These are phyloP conservation scores for Epichloe elymi DNA, from an alignment of 2,329 filamentous ascomycete species.

Conservation along the genomic window DNA sequence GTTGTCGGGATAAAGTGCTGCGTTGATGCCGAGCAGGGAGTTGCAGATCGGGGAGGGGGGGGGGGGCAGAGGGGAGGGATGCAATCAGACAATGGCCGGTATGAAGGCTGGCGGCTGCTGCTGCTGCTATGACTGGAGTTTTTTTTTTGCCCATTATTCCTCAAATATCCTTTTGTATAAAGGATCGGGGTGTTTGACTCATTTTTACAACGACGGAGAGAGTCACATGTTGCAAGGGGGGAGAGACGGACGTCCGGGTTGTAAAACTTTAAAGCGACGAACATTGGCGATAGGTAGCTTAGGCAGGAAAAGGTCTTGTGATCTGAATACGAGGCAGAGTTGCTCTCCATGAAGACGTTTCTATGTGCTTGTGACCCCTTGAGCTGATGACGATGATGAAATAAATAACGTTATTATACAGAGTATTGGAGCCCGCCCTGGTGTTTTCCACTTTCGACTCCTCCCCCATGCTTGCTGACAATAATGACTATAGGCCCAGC, in stretches of 20 bases:
- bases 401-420: too few species aligned
- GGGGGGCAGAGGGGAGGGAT: background rate
- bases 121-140: background rate
- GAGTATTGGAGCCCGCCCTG: too few species aligned
- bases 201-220: background rate
- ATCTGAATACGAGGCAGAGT: background rate
- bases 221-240: background rate
- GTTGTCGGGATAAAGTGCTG: background rate
- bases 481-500: too few species aligned
- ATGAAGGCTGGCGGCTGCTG: background rate
- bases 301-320: background rate
- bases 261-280: background rate
- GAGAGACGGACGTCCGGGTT: background rate
- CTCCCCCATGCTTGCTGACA: too few species aligned
- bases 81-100: background rate
- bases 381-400: too few species aligned
- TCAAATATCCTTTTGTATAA: slow-evolving; percentile 2
- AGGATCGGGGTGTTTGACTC: slow-evolving; percentile 1
- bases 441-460: too few species aligned
- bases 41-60: background rate
- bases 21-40: background rate
- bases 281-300: slow-evolving; percentile 3
- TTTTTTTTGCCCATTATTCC: background rate
- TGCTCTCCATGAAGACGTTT: background rate
- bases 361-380: too few species aligned